Conservation (phyloP, 352 stramenopile species). For the Globisporangium viniferum region DNA sequence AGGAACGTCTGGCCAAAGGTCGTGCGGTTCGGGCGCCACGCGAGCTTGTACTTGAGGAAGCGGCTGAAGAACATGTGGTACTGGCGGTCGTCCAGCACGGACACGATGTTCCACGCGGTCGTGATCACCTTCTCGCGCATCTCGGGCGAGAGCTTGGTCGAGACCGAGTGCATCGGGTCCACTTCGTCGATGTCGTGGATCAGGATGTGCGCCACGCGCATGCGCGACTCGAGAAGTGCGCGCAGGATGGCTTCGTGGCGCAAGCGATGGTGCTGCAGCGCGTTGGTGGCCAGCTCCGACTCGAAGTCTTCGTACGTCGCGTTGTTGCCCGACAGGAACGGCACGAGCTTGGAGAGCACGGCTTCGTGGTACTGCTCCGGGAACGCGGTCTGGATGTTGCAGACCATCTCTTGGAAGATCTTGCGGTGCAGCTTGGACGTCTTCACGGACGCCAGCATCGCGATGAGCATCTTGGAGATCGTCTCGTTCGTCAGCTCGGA, state of each 20-base stretch:
- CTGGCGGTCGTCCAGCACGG: slow-evolving; percentile 76
- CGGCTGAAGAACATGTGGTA: slow-evolving; percentile 88
- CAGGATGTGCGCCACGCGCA: slow-evolving; percentile 81
- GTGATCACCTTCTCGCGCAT: slow-evolving; percentile 80
- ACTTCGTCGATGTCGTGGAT: slow-evolving; percentile 81
- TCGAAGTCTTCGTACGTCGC: slow-evolving; percentile 74
- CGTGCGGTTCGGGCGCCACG: slow-evolving; percentile 71
- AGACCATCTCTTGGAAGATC: slow-evolving; percentile 88
- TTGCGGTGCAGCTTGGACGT: slow-evolving; percentile 84
- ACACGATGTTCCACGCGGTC: slow-evolving; percentile 83
- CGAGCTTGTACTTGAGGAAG: slow-evolving; percentile 86
- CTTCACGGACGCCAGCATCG: slow-evolving; percentile 82
- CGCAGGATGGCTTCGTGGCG: slow-evolving; percentile 79
- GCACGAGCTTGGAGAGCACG: slow-evolving; percentile 63
- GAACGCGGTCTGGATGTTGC: slow-evolving; percentile 79
- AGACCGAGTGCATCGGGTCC: slow-evolving; percentile 57
- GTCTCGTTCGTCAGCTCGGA: slow-evolving; percentile 62
- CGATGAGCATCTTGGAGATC: slow-evolving; percentile 81
- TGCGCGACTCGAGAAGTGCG: slow-evolving; percentile 73
- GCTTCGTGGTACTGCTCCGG: slow-evolving; percentile 59
- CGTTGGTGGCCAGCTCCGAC: slow-evolving; percentile 48
- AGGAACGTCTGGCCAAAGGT: slow-evolving; percentile 83
- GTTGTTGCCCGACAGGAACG: slow-evolving; percentile 79
- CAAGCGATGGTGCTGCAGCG: slow-evolving; percentile 76
- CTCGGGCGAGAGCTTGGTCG: slow-evolving; percentile 50